phyloP scores from a whole-genome alignment of 352 stramenopile species.

The Globisporangium alternatum region DNA sequence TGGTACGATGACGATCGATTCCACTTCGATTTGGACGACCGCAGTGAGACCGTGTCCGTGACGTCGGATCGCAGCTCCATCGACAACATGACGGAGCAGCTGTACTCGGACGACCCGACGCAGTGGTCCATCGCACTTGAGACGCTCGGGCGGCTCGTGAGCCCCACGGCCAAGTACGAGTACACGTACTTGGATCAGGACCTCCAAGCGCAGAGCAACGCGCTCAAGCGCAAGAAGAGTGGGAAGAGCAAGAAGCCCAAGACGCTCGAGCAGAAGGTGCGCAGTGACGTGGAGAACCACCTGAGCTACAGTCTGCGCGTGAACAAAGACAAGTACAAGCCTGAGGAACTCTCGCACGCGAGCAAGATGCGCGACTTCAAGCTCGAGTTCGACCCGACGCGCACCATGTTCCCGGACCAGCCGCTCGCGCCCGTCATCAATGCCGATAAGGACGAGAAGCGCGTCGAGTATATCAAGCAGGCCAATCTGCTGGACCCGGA shows the following conservation, averaged over 20 bases:
- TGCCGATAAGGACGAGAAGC: slow-evolving; percentile 34
- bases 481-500: slow-evolving; percentile 31
- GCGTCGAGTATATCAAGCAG: slow-evolving; percentile 41
- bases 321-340: slow-evolving; percentile 20
- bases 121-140: slow-evolving; percentile 43
- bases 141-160: slow-evolving; percentile 38
- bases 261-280: slow-evolving; percentile 24
- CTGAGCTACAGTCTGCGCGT: slow-evolving; percentile 19
- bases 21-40: slow-evolving; percentile 12
- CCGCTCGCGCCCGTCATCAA: slow-evolving; percentile 40
- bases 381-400: slow-evolving; percentile 33
- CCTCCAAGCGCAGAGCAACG: neutral
- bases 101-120: slow-evolving; percentile 41
- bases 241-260: slow-evolving; percentile 8
- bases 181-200: slow-evolving; percentile 6
- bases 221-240: slow-evolving; percentile 14
- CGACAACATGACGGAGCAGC: slow-evolving; percentile 29
- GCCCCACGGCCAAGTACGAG: slow-evolving; percentile 12
- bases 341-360: neutral
- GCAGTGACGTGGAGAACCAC: slow-evolving; percentile 37
- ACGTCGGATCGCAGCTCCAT: slow-evolving; percentile 7
- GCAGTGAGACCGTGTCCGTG: neutral
- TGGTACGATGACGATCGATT: slow-evolving; percentile 32
- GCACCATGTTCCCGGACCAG: slow-evolving; percentile 30
- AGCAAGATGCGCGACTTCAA: slow-evolving; percentile 34